Conservation (phyloP, 225 moss, liverwort and hornwort species). For the Thuidium tamariscinum region DNA sequence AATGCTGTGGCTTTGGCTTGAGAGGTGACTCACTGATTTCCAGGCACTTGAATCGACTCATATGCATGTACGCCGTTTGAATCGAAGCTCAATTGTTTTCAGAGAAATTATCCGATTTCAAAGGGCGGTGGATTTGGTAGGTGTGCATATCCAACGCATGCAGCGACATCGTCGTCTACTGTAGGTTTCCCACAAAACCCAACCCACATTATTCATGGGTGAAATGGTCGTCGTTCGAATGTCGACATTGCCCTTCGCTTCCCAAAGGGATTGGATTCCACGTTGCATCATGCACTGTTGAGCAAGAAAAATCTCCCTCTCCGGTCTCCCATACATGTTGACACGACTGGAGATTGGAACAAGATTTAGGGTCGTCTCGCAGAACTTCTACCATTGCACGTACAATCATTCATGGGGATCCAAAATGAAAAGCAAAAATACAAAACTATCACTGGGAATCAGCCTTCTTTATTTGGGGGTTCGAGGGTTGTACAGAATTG, state of each 20-base stretch:
- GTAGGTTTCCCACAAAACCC: background rate
- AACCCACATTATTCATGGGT: background rate
- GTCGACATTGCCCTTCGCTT: too few species aligned
- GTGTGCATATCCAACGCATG: background rate
- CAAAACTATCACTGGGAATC: background rate
- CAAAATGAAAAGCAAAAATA: background rate
- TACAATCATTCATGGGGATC: background rate
- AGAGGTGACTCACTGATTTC: background rate
- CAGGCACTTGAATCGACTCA: background rate
- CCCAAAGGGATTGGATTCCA: background rate
- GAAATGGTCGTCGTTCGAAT: background rate
- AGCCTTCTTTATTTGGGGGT: background rate
- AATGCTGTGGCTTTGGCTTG: background rate
- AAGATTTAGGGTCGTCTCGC: background rate
- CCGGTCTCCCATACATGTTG: background rate
- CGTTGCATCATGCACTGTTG: background rate
- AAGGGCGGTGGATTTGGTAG: background rate
- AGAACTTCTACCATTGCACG: background rate
- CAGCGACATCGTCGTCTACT: background rate
- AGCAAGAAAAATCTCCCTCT: background rate
- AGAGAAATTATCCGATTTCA: background rate
- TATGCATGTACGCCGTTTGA: background rate
- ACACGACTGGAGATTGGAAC: background rate
- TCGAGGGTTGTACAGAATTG: background rate
- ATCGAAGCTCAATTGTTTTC: background rate